Conservation (phyloP, 345 rosid genomes). For the Pseudoturritis turrita region DNA sequence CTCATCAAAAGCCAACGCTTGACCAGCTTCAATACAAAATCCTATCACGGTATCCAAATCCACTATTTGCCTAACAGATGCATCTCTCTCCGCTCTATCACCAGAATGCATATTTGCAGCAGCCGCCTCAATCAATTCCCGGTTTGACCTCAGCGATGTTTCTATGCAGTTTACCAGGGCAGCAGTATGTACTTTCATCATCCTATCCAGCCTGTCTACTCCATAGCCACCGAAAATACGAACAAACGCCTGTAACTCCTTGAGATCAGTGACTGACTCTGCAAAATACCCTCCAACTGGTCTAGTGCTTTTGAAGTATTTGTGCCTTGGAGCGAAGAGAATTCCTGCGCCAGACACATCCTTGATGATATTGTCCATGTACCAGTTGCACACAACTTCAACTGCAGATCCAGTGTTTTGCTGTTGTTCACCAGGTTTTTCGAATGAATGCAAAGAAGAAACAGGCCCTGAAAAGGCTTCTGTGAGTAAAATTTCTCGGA, state of each 20-base stretch:
- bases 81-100: constrained; percentile 86
- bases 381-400: constrained; percentile 97
- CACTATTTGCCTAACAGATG: constrained; percentile 70
- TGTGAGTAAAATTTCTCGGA: constrained; percentile 75
- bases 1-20: constrained; percentile 88
- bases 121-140: constrained; percentile 77
- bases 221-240: constrained; percentile 95
- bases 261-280: constrained; percentile 87
- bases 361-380: constrained; percentile 93
- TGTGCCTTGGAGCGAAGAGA: constrained; percentile 85
- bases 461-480: constrained; percentile 95
- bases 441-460: constrained; percentile 69
- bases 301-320: constrained; percentile 93
- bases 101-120: constrained; percentile 96
- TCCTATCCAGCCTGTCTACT: constrained; percentile 78
- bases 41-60: constrained; percentile 93
- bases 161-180: constrained; percentile 94
- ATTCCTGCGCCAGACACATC: constrained; percentile 94
- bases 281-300: constrained; percentile 99
- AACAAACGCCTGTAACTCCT: constrained; percentile 82
- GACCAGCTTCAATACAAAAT: constrained; percentile 95
- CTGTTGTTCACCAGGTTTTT: constrained; percentile 66
- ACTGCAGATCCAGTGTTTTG: constrained; percentile 68
- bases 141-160: constrained; percentile 83
- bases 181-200: constrained; percentile 96